phyloP scores from a whole-genome alignment of 2,329 filamentous ascomycete species.

The Dactylellina haptotyla region DNA sequence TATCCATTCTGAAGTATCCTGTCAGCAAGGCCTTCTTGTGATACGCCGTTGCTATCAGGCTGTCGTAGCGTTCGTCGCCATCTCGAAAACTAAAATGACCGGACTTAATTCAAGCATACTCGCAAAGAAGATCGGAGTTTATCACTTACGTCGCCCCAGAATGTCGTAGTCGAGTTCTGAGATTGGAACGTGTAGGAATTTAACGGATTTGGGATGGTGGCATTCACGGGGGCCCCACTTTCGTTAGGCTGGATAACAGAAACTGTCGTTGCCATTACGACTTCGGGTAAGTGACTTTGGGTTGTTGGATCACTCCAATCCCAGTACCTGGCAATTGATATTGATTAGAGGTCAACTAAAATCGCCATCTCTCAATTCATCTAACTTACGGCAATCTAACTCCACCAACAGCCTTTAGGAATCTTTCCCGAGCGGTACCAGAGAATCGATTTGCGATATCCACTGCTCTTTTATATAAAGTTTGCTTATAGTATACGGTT shows the following conservation, averaged over 20 bases:
- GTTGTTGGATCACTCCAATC: constrained; percentile 56
- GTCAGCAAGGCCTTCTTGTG: constrained; percentile 31
- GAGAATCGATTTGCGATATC: constrained; percentile 54
- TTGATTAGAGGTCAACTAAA: not conserved
- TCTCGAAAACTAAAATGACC: constrained; percentile 26
- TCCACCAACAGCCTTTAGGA: constrained; percentile 50
- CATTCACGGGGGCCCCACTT: constrained; percentile 25
- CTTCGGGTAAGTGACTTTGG: constrained; percentile 50
- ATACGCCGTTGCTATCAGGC: constrained; percentile 10
- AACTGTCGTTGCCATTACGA: constrained; percentile 34
- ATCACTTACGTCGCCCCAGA: constrained; percentile 24
- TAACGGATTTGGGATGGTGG: constrained; percentile 45
- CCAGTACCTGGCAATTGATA: constrained; percentile 56
- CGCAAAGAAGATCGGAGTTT: not conserved
- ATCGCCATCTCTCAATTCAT: too few species aligned
- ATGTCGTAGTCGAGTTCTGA: constrained; percentile 27
- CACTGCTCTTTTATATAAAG: constrained; percentile 42
- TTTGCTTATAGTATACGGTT: constrained; percentile 50
- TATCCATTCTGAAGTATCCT: constrained; percentile 26
- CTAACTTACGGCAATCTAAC: constrained; percentile 56
- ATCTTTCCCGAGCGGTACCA: constrained; percentile 50
- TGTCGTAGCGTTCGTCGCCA: constrained; percentile 42
- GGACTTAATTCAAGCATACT: not conserved
- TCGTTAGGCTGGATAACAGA: constrained; percentile 48
- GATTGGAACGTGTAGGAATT: constrained; percentile 33